Evolutionary conservation across 2,329 filamentous ascomycete genomes (phyloP).

Genomic region (Colletotrichum spaethianum): DNA sequence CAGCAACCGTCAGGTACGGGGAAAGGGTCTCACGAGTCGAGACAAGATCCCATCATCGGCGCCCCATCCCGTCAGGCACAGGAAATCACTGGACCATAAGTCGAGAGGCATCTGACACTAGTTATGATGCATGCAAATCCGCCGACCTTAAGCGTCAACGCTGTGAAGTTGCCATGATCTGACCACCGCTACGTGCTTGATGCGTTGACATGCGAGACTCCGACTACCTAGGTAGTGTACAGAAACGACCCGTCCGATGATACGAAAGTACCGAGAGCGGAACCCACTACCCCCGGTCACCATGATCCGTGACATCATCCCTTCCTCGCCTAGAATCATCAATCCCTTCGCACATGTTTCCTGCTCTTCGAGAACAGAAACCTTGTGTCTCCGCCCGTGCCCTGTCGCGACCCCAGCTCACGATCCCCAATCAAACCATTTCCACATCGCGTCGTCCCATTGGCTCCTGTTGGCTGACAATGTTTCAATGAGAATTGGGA

Average conservation of each 20-base stretch:
- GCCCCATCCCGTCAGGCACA: conserved; percentile 20
- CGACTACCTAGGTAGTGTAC: too few relatives aligned
- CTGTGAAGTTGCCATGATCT: not conserved
- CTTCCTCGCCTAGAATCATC: conserved; percentile 1
- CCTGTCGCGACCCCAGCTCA: conserved; percentile 28
- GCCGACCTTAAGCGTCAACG: not conserved
- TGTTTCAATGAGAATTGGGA: conserved; percentile 41
- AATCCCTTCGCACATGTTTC: conserved; percentile 32
- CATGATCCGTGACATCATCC: conserved; percentile 36
- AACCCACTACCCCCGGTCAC: not conserved
- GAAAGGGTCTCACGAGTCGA: conserved; percentile 29
- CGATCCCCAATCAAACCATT: conserved; percentile 38
- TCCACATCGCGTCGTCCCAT: conserved; percentile 29
- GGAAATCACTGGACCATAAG: conserved; percentile 4
- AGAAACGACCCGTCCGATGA: conserved; percentile 9
- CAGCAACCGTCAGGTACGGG: conserved; percentile 33
- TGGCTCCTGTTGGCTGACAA: conserved; percentile 26
- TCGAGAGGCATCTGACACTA: conserved; percentile 35
- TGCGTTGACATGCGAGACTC: not conserved
- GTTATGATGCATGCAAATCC: conserved; percentile 30
- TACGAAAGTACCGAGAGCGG: conserved; percentile 9
- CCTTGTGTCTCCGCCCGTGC: conserved; percentile 37
- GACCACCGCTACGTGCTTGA: conserved; percentile 3
- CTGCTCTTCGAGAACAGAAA: conserved; percentile 40
- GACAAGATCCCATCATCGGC: conserved; percentile 39